phyloP scores from a whole-genome alignment of 2,329 filamentous ascomycete species.

The Ustulina deusta region DNA sequence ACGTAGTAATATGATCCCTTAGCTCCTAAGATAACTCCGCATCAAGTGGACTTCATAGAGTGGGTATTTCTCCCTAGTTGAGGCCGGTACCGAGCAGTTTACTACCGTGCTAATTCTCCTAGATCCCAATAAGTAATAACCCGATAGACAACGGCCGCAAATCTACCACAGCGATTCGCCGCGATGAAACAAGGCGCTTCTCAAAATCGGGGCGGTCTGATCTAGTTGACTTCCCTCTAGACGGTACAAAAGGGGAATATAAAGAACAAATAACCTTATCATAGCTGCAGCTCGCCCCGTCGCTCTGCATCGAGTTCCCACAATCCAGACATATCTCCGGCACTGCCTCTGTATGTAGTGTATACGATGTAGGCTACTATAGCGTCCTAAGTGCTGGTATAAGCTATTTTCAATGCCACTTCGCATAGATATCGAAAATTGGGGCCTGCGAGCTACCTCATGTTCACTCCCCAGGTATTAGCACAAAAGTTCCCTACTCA shows the following conservation, averaged over 20 bases:
- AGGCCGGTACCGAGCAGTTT: constrained; percentile 25
- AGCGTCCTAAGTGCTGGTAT: not conserved
- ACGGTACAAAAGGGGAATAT: constrained; percentile 14
- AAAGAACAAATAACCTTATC: constrained; percentile 26
- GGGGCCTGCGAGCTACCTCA: constrained; percentile 3
- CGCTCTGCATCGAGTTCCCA: constrained; percentile 19
- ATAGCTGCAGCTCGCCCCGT: constrained; percentile 26
- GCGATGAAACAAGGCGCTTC: constrained; percentile 16
- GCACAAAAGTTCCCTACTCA: constrained; percentile 6
- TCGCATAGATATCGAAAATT: constrained; percentile 25
- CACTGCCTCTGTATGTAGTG: not conserved
- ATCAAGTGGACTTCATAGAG: constrained; percentile 9
- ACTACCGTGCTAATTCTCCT: constrained; percentile 2
- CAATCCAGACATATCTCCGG: not conserved
- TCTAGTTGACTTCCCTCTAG: constrained; percentile 25
- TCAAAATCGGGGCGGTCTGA: constrained; percentile 32
- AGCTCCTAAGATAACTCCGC: constrained; percentile 19
- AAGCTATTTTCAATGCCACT: constrained; percentile 11
- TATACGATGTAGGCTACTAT: not conserved
- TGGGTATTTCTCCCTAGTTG: constrained; percentile 1
- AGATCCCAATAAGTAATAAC: not conserved
- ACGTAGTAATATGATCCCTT: constrained; percentile 9
- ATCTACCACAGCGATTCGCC: constrained; percentile 23
- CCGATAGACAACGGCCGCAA: not conserved
- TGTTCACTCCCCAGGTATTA: not conserved